Evolutionary conservation across 2,329 filamentous ascomycete species (phyloP), one percentile per base, ranked within the genome.

Genomic region (Pleurostoma richardsiae): DNA sequence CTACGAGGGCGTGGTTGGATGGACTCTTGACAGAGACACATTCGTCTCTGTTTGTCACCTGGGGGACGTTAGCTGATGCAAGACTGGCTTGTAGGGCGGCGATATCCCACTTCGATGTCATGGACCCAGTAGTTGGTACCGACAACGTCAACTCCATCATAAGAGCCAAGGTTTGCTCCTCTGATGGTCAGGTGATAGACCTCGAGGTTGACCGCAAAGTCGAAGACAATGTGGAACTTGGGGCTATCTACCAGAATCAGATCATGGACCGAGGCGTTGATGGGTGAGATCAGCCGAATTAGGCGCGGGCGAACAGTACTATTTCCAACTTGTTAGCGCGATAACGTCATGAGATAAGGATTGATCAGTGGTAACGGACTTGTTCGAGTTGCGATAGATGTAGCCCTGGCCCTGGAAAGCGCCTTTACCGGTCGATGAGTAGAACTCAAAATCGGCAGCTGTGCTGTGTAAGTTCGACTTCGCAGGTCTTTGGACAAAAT

Each of bases 21-120:
- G 65, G 65, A n/a, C 54, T 59, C 45, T 68, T 67, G 2, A 68
- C 56, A 6, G 61, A 63, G 26, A 68, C 59, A 41, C 64, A 68
- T 44, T 67, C 65, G 43, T 67, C 65, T 3, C 64, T 52, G 47
- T 67, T 67, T 1, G 65, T 67, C 2, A 63, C 58, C 56, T 62
- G 26, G 26, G 26, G 10, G 26, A 10, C 10, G 39, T 41, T 8
- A 4, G 26, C 1, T 4, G 29, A 29, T 19, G 11, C 49, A 41
- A 50, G 36, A 11, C 3, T 0, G 11, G 27, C 31, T 29, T 10
- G 10, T n/a, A 1, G 11, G 8, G 41, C 46, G 54, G 53, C 51
- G 65, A 36, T 36, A n/a, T 8, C 8, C n/a, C 33, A 36, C 33
- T n/a, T 36, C 63, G 29, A 60, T 63, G 42, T 68, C 62, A 39